These are phyloP conservation scores for Russula vinacea DNA, from an alignment of 768 basidiomycete species.

Conservation along the genomic window DNA sequence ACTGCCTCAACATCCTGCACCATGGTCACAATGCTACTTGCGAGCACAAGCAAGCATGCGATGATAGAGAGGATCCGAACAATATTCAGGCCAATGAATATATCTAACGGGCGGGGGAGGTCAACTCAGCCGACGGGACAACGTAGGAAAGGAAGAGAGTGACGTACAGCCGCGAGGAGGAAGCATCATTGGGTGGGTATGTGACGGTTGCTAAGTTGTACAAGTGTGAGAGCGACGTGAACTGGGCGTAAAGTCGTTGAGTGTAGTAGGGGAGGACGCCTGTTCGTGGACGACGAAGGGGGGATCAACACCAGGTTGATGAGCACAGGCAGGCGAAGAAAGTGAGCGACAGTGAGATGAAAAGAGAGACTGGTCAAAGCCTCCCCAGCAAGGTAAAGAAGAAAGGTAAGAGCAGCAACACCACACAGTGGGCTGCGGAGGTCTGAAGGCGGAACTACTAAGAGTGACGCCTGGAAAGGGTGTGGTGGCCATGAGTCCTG, in stretches of 20 bases:
- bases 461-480: slow-evolving; percentile 16
- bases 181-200: slow-evolving; percentile 18
- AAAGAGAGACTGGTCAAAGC: slow-evolving; percentile 13
- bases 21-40: slow-evolving; percentile 29
- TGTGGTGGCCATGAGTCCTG: slow-evolving; percentile 24
- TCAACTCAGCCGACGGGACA: not conserved
- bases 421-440: slow-evolving; percentile 25
- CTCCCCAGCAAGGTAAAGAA: slow-evolving; percentile 1
- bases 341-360: slow-evolving; percentile 7
- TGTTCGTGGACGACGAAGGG: slow-evolving; percentile 8
- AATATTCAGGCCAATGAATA: slow-evolving; percentile 29
- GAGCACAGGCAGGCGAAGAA: not conserved
- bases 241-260: slow-evolving; percentile 6
- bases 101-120: slow-evolving; percentile 14
- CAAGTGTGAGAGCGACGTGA: slow-evolving; percentile 7
- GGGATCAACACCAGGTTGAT: slow-evolving; percentile 29
- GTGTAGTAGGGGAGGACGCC: not conserved
- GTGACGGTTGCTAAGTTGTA: slow-evolving; percentile 12
- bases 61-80: slow-evolving; percentile 26
- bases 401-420: not conserved
- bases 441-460: not conserved
- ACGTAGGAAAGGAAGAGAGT: not conserved
- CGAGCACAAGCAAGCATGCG: slow-evolving; percentile 27
- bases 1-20: slow-evolving; percentile 29
- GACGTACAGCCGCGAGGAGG: slow-evolving; percentile 31